Evolutionary conservation across 1,284 basidiomycete species (phyloP).

Genomic region (Fomitopsis schrenkii): DNA sequence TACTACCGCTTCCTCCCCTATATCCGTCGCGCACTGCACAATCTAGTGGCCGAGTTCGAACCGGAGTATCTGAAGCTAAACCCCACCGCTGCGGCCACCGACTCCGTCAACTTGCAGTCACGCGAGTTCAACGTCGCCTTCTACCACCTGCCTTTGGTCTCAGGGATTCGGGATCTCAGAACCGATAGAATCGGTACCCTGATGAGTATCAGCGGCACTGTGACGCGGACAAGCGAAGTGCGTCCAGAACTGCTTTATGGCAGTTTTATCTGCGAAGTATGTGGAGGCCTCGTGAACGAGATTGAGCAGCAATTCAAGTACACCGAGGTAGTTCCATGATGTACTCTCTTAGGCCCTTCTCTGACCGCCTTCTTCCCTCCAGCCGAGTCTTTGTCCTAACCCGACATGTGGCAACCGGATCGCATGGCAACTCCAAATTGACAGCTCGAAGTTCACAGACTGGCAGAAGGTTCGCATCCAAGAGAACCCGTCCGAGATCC

Average conservation of each 20-base stretch:
- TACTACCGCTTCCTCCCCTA: conserved; percentile 98
- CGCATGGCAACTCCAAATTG: conserved; percentile 94
- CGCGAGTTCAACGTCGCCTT: conserved; percentile 96
- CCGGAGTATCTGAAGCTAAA: conserved; percentile 95
- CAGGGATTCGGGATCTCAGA: conserved; percentile 92
- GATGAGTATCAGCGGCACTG: conserved; percentile 93
- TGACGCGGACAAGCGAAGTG: conserved; percentile 97
- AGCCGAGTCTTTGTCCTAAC: conserved; percentile 94
- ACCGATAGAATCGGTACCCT: conserved; percentile 93
- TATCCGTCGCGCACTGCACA: conserved; percentile 86
- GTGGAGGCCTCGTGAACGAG: conserved; percentile 85
- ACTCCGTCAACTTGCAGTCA: conserved; percentile 83
- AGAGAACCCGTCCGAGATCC: conserved; percentile 98
- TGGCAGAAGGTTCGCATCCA: conserved; percentile 99
- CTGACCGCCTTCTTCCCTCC: conserved; percentile 1
- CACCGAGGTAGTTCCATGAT: conserved; percentile 71
- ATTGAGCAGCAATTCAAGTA: conserved; percentile 99
- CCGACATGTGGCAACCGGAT: conserved; percentile 88
- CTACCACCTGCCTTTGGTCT: conserved; percentile 92
- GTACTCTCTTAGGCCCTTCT: too few species aligned
- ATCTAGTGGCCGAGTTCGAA: conserved; percentile 84
- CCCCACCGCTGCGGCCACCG: conserved; percentile 69
- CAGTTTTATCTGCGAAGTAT: conserved; percentile 91
- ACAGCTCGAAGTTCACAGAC: conserved; percentile 95
- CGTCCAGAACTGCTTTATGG: conserved; percentile 93